phyloP scores from a whole-genome alignment of 352 stramenopile species.

The Phytophthora vignae region DNA sequence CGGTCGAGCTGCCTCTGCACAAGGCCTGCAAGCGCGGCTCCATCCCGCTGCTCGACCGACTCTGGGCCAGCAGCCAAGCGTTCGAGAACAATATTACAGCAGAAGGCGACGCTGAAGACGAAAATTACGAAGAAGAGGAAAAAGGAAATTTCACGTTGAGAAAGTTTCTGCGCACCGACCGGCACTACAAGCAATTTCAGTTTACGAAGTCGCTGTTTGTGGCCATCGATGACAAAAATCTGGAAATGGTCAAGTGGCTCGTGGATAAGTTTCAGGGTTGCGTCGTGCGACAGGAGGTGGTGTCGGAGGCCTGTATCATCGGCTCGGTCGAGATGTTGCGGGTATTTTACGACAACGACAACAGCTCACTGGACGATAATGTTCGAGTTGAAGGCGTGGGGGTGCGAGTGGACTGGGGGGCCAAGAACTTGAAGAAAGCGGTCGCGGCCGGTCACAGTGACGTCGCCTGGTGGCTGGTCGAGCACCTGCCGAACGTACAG shows the following conservation, averaged over 20 bases:
- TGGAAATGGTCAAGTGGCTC: not conserved
- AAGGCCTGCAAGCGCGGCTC: not conserved
- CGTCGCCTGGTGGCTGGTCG: not conserved
- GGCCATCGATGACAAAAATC: not conserved
- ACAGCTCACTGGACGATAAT: not conserved
- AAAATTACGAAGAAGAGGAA: not conserved
- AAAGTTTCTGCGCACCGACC: not conserved
- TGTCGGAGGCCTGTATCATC: not conserved
- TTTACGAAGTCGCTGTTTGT: not conserved
- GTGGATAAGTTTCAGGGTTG: not conserved
- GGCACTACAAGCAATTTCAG: not conserved
- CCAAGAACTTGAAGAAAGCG: not conserved
- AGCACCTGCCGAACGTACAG: not conserved
- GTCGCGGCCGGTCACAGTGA: not conserved
- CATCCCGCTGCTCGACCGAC: not conserved
- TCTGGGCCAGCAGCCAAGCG: not conserved
- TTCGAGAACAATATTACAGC: not conserved
- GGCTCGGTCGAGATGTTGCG: not conserved
- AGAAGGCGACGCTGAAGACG: not conserved
- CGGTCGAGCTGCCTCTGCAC: not conserved
- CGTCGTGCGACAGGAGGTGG: not conserved
- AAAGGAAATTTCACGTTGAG: not conserved
- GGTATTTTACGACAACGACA: not conserved
- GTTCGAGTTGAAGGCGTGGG: not conserved
- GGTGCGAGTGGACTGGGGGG: not conserved